Percentiles rank a stretch among this genome's conserved stretches.
Conservation (phyloP, 164 flowering plant genomes). For the Kingdonia uniflora region DNA sequence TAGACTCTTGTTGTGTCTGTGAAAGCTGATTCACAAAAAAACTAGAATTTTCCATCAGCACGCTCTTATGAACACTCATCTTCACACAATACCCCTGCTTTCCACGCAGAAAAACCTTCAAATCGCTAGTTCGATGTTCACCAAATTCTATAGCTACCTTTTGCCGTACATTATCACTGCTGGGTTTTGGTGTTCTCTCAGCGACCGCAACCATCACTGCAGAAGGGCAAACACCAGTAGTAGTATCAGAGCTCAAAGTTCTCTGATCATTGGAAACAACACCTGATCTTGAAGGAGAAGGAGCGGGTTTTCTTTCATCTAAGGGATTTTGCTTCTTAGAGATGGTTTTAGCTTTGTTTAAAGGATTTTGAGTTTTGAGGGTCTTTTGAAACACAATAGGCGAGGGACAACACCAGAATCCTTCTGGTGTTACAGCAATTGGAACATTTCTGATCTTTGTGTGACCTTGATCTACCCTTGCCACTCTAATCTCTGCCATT, state of each 20-base stretch:
- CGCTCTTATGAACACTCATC: conserved; percentile 69
- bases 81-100: conserved; percentile 83
- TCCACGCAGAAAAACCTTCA: conserved; percentile 66
- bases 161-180: conserved; percentile 49
- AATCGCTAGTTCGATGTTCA: conserved; percentile 74
- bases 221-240: conserved; percentile 21
- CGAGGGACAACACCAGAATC: conserved; percentile 98
- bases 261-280: conserved; percentile 32
- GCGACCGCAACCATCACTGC: conserved; percentile 25
- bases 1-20: conserved; percentile 22
- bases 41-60: conserved; percentile 50
- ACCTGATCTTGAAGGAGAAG: conserved; percentile 30
- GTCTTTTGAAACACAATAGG: conserved; percentile 79
- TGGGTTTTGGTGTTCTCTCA: conserved; percentile 46
- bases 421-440: conserved; percentile 97
- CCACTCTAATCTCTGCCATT: conserved; percentile 73
- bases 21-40: conserved; percentile 58
- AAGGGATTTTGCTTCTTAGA: conserved; percentile 39
- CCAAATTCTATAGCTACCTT: conserved; percentile 92
- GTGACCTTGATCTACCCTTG: conserved; percentile 60
- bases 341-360: conserved; percentile 41
- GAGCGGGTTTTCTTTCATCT: conserved; percentile 31
- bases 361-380: conserved; percentile 47
- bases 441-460: conserved; percentile 84
- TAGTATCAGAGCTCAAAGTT: conserved; percentile 20